Conservation (phyloP, 495 filamentous ascomycete genomes). For the Neurospora sp. region DNA sequence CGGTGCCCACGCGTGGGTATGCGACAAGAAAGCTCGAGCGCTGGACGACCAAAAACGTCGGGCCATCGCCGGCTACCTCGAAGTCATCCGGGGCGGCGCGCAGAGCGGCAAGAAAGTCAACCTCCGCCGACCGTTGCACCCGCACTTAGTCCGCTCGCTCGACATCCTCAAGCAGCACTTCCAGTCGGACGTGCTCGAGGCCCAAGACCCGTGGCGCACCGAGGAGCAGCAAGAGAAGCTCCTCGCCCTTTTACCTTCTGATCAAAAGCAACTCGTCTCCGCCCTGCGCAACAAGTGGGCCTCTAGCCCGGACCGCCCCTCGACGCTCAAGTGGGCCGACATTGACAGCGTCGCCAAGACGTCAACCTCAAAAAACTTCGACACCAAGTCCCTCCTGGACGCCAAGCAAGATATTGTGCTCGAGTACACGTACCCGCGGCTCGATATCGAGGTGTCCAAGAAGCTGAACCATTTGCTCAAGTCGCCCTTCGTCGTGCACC, state of each 20-base stretch:
- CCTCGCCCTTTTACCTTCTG: slow-evolving; percentile 57
- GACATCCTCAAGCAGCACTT: slow-evolving; percentile 72
- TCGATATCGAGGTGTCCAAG: slow-evolving; percentile 93
- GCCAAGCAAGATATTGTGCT: slow-evolving; percentile 90
- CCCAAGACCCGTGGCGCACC: slow-evolving; percentile 77
- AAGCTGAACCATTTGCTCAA: slow-evolving; percentile 97
- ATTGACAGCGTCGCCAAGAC: slow-evolving; percentile 77
- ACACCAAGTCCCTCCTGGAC: slow-evolving; percentile 59
- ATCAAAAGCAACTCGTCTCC: slow-evolving; percentile 57
- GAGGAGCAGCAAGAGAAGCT: slow-evolving; percentile 60
- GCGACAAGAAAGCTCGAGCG: slow-evolving; percentile 71
- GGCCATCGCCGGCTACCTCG: slow-evolving; percentile 78
- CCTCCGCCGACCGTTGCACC: slow-evolving; percentile 75
- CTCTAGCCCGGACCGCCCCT: slow-evolving; percentile 65
- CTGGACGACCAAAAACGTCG: slow-evolving; percentile 76
- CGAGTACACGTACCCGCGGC: slow-evolving; percentile 95
- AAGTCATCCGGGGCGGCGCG: slow-evolving; percentile 72
- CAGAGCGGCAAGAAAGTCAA: slow-evolving; percentile 84
- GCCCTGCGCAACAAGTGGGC: slow-evolving; percentile 85
- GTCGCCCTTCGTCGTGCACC: slow-evolving; percentile 91
- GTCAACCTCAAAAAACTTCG: slow-evolving; percentile 49
- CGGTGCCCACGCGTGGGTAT: slow-evolving; percentile 98
- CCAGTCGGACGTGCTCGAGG: slow-evolving; percentile 62
- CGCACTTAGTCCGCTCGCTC: slow-evolving; percentile 78
- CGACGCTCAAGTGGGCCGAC: slow-evolving; percentile 79